Evolutionary conservation across 306 rosid species (phyloP), one percentile per base, ranked within the genome.

Genomic region (Spatholobus suberectus): DNA sequence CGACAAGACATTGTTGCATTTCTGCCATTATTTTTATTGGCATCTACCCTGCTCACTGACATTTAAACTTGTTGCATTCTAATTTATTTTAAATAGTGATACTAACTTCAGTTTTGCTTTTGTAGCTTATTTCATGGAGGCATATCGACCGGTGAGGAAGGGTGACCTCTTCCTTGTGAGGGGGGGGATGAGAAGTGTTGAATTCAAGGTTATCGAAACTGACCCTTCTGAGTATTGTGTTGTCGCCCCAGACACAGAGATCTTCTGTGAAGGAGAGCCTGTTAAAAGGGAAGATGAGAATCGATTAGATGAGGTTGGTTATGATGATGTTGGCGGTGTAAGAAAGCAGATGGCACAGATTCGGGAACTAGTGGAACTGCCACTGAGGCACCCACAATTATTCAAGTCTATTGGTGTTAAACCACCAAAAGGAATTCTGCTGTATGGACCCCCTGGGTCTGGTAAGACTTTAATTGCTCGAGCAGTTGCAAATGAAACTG

Each of bases 321-420:
- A 93, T 86, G 99, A 95, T 84, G 99, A 95, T 72, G 98, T 95
- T 58, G 98, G 98, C 46, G 99, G 99, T 34, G 97, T 95, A 11
- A 88, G 99, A 83, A 95, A 93, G 83, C 98, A 95, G 88, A 93
- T 95, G 97, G 99, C 98, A 70, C 98, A 95, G 87, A 93, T 95
- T 85, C 89, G 97, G 81, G 97, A 95, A 66, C 76, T 95, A 24
- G 98, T 95, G 61, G 99, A 95, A 78, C 86, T 95, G 52, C 99
- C 98, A 1, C 83, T 95, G 76, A 95, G 99, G 88, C 99, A 95
- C 81, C 99, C 99, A 49, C 98, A 95, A 79, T 88, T 95, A 15
- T 95, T 95, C 66, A 95, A 95, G 67, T 91, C 94, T 0, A 93
- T 95, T 81, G 99, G 99, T 83, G 99, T 95, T 55, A 95, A 95